Base-by-base conservation (phyloP, 2,329 filamentous ascomycete genomes). In the Colletotrichum eleusines region DNA sequence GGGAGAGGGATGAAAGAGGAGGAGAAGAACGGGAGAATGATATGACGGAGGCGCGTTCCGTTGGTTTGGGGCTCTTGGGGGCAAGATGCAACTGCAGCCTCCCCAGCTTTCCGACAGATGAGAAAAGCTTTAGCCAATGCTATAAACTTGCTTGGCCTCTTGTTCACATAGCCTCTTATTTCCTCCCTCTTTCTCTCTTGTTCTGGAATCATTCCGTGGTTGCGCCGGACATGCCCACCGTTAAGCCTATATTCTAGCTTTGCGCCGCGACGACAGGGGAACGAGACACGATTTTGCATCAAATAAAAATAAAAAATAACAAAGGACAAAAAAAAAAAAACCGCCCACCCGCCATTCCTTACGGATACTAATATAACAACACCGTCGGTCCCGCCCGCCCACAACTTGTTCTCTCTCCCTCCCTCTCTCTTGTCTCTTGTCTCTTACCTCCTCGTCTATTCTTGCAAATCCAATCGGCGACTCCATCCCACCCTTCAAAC, bases 181-280 rank as follows among this genome's bases (percentile, higher is more conserved):
- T 16, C 3, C 31, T 40, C 42, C 20, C 16, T 20, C 55, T 28
- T 14, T 40, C 58, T 46, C 18, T 20, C 55, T 51, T 44, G 51
- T 55, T 71, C 58, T 63, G 54, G 57, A 68, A 71, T 63, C 44
- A 1, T 59, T 68, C 28, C 64, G 64, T 63, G 44, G 63, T 68
- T 68, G 68, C 64, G 68, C 58, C 68, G 68, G 64, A 35, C 58
- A 68, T 42, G 57, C 63, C 58, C 44, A 63, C 53, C 53, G 63
- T 59, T 28, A 58, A 40, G 40, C 44, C 68, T 28, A n/a, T n/a
- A 33, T 55, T n/a, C n/a, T 55, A 42, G 40, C 38, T 38, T 53
- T 68, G 59, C 46, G 33, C 46, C 35, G 33, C 35, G 23, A 20
- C 35, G 20, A 35, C 20, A 54, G 28, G 28, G 48, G 23, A 50